phyloP scores from a whole-genome alignment of 2,329 filamentous ascomycete genomes.

The Orbilia oligospora region DNA sequence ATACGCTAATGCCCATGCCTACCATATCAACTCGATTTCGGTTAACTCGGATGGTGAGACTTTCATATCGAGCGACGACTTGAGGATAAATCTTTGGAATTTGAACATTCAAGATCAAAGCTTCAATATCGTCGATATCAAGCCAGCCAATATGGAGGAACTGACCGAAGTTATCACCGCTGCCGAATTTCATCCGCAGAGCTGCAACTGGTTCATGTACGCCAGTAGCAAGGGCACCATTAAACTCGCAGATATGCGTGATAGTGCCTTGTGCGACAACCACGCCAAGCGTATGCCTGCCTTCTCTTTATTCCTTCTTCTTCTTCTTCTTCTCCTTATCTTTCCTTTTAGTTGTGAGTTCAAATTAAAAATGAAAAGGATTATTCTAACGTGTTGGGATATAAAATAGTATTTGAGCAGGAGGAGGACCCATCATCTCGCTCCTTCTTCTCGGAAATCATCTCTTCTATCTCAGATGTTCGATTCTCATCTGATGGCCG shows the following conservation, averaged over 20 bases:
- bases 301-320: no score
- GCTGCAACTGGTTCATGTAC: constrained; percentile 99
- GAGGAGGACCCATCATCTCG: constrained; percentile 97
- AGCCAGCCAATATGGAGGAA: constrained; percentile 99
- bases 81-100: constrained; percentile 99
- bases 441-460: constrained; percentile 99
- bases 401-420: constrained; percentile 90
- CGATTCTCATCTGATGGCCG: constrained; percentile 96
- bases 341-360: no score
- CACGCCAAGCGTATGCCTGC: constrained; percentile 85
- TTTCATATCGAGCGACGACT: constrained; percentile 97
- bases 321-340: no score
- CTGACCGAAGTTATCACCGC: constrained; percentile 98
- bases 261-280: constrained; percentile 94
- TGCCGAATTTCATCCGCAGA: constrained; percentile 94
- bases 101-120: constrained; percentile 99
- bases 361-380: no score
- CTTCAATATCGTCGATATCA: constrained; percentile 99
- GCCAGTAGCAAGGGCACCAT: constrained; percentile 99
- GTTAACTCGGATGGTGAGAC: constrained; percentile 99
- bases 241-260: constrained; percentile 97
- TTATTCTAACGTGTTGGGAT: no score
- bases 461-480: constrained; percentile 98
- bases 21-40: constrained; percentile 99
- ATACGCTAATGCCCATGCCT: constrained; percentile 97